Evolutionary conservation across 345 rosid species (phyloP).

Genomic region (Rubroshorea leprosula): DNA sequence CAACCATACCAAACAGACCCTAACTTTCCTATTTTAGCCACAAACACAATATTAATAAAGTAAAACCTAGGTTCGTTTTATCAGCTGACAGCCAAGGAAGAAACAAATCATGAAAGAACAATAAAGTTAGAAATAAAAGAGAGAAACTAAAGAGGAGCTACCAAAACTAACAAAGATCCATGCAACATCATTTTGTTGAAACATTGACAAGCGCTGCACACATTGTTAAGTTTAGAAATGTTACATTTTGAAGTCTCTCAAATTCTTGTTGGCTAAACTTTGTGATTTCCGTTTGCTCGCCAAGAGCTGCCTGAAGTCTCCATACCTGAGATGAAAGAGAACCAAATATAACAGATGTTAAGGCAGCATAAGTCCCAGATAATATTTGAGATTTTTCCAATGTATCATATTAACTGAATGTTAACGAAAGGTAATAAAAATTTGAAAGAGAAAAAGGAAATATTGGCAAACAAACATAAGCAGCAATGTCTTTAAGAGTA

Average conservation of each 20-base stretch:
- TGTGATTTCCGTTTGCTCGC: conserved; percentile 91
- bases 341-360: not conserved
- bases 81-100: too few relatives aligned
- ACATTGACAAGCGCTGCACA: not conserved
- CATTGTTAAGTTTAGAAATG: not conserved
- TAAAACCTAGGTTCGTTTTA: too few relatives aligned
- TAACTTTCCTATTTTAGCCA: too few relatives aligned
- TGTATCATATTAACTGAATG: not conserved
- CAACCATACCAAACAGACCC: too few relatives aligned
- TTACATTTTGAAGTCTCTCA: conserved; percentile 93
- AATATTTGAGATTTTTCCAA: too few relatives aligned
- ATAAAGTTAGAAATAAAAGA: too few relatives aligned
- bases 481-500: conserved; percentile 1
- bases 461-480: conserved; percentile 1
- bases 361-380: not conserved
- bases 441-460: not conserved
- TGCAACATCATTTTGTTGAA: too few relatives aligned
- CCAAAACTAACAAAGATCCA: too few relatives aligned
- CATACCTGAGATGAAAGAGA: conserved; percentile 50
- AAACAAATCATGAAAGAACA: too few relatives aligned
- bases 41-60: too few relatives aligned
- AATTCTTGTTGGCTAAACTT: conserved; percentile 84
- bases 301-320: conserved; percentile 98
- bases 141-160: too few relatives aligned
- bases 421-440: not conserved